Percentiles rank a stretch among this genome's conserved stretches.
These are phyloP conservation scores for Fusarium sp. DNA, from an alignment of 2,329 filamentous ascomycete genomes.

Conservation along the genomic window DNA sequence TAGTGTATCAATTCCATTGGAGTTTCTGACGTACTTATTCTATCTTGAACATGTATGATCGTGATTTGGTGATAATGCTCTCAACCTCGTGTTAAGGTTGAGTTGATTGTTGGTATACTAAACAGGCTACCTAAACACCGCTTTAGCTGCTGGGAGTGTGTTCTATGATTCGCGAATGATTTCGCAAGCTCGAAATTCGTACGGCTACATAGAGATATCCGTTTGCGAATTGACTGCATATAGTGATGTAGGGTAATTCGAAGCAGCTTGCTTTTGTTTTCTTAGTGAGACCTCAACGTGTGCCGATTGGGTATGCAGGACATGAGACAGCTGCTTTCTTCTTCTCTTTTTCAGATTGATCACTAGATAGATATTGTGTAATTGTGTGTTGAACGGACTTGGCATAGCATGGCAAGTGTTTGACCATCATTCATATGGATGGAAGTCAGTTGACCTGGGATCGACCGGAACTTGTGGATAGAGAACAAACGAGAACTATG, in stretches of 20 bases:
- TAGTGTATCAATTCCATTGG: slow-evolving; percentile 43
- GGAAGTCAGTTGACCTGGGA: neutral
- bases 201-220: neutral
- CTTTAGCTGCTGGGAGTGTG: neutral
- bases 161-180: neutral
- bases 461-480: neutral
- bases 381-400: neutral
- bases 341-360: neutral
- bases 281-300: neutral
- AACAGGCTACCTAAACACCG: neutral
- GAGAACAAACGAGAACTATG: neutral
- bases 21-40: slow-evolving; percentile 33
- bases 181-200: neutral
- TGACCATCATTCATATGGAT: neutral
- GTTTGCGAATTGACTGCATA: neutral
- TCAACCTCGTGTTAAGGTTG: neutral
- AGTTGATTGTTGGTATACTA: neutral
- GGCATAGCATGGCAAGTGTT: neutral
- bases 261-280: neutral
- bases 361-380: neutral
- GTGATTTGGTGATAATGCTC: neutral
- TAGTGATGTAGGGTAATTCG: neutral
- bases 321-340: neutral
- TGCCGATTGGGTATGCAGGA: neutral
- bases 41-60: neutral